Percentiles rank a stretch among this genome's conserved stretches.
These are phyloP conservation scores for Ananas comosus DNA, from an alignment of 176 grass and related monocot genomes.

Conservation along the genomic window DNA sequence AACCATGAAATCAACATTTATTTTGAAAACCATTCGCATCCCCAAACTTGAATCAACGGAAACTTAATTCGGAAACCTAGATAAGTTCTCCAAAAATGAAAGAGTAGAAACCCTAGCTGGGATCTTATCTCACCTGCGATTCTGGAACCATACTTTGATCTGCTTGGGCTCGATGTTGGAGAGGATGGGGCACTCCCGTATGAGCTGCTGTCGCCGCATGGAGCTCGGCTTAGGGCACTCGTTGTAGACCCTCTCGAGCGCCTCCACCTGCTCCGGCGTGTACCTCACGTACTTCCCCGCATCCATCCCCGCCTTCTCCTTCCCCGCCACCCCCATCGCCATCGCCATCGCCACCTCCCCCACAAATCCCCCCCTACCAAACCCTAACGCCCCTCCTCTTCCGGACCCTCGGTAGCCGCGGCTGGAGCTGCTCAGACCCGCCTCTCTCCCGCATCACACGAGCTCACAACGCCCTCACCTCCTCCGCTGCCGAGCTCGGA, in stretches of 20 bases:
- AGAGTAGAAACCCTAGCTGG: not conserved
- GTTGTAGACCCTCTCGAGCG: constrained; percentile 78
- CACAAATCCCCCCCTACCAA: not conserved
- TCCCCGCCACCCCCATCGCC: constrained; percentile 28
- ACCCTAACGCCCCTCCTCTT: no score
- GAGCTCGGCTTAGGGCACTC: constrained; percentile 99
- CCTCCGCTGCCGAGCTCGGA: not conserved
- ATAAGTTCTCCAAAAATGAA: not conserved
- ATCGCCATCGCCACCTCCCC: constrained; percentile 35
- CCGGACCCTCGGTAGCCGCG: not conserved
- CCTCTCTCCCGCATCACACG: constrained; percentile 10
- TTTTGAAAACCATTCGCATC: no score
- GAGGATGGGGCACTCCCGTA: constrained; percentile 74
- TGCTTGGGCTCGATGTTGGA: constrained; percentile 91
- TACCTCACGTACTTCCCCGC: constrained; percentile 90
- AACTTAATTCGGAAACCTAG: not conserved
- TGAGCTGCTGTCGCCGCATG: constrained; percentile 72
- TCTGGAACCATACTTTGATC: constrained; percentile 99
- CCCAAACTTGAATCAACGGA: no score
- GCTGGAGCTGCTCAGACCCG: not conserved
- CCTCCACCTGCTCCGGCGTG: constrained; percentile 96
- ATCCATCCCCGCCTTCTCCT: constrained; percentile 47
- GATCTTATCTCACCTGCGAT: constrained; percentile 55
- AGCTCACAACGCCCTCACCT: not conserved
- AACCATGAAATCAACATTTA: no score